Evolutionary conservation across 2,329 filamentous ascomycete genomes (phyloP).

Genomic region (Thielaviopsis ethacetica): DNA sequence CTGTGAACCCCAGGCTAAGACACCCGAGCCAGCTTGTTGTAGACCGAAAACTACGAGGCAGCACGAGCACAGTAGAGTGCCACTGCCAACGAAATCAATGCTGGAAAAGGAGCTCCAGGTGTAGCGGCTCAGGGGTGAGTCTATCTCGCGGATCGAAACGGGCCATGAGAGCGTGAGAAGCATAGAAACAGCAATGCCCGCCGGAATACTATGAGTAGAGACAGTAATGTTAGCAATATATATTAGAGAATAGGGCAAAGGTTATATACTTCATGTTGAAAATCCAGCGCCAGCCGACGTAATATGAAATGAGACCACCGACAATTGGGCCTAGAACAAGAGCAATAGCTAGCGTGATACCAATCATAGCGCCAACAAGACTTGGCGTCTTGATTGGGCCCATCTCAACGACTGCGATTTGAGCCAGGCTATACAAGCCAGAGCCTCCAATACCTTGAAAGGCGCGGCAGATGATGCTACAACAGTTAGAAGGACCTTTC

Average conservation of each 20-base stretch:
- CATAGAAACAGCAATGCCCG: conserved; percentile 28
- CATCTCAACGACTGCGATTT: conserved; percentile 40
- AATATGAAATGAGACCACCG: conserved; percentile 38
- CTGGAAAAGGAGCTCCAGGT: conserved; percentile 27
- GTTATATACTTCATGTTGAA: conserved; percentile 42
- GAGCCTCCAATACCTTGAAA: conserved; percentile 46
- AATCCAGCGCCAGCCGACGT: conserved; percentile 39
- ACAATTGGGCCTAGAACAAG: conserved; percentile 43
- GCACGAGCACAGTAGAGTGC: conserved; percentile 33
- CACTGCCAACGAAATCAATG: conserved; percentile 36
- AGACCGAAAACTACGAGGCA: conserved; percentile 38
- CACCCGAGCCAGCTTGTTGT: conserved; percentile 38
- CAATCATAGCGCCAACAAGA: conserved; percentile 37
- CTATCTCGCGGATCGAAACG: conserved; percentile 3
- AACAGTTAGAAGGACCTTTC: not conserved
- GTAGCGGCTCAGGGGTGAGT: conserved; percentile 5
- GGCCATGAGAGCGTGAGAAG: conserved; percentile 18
- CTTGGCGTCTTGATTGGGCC: conserved; percentile 35
- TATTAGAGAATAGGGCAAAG: not conserved
- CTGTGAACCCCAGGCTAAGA: conserved; percentile 33
- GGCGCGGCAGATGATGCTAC: conserved; percentile 39
- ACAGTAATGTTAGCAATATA: conserved; percentile 11
- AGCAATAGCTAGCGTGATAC: conserved; percentile 37
- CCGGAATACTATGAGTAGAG: conserved; percentile 26
- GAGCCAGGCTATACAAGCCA: conserved; percentile 42